Percentiles rank a stretch among this genome's conserved stretches.
phyloP scores from a whole-genome alignment of 352 stramenopile genomes.

The Pythium guiyangense region DNA sequence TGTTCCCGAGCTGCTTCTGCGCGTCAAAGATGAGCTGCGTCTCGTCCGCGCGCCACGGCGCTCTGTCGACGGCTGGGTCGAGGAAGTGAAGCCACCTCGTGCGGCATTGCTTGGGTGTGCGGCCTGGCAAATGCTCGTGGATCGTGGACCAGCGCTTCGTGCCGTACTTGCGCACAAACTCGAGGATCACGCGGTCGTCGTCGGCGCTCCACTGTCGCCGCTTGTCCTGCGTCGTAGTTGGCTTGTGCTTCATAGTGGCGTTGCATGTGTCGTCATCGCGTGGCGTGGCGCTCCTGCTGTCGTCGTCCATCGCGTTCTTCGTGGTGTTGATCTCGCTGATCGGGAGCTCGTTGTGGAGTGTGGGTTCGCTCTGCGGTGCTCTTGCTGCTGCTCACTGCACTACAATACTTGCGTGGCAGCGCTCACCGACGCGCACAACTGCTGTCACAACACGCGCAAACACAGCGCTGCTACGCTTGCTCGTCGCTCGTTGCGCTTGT shows the following conservation, averaged over 20 bases:
- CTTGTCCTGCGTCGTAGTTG: slow-evolving; percentile 19
- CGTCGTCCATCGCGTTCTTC: background rate
- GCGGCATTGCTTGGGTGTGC: slow-evolving; percentile 96
- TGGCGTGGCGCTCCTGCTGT: background rate
- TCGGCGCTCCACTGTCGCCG: slow-evolving; percentile 55
- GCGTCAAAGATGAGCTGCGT: slow-evolving; percentile 79
- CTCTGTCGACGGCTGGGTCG: slow-evolving; percentile 91
- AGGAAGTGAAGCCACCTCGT: slow-evolving; percentile 95
- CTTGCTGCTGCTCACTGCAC: background rate
- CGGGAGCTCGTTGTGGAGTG: too few species aligned
- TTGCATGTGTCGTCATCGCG: background rate
- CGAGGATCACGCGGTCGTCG: slow-evolving; percentile 64
- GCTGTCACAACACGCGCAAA: too few species aligned
- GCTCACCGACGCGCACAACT: too few species aligned
- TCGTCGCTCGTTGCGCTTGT: too few species aligned
- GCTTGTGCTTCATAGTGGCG: background rate
- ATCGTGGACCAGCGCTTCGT: slow-evolving; percentile 93
- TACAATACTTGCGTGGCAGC: too few species aligned
- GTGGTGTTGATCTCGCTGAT: background rate
- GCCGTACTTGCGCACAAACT: slow-evolving; percentile 67
- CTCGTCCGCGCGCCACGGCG: slow-evolving; percentile 90
- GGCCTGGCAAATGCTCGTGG: slow-evolving; percentile 85
- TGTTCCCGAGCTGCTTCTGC: slow-evolving; percentile 87
- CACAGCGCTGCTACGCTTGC: too few species aligned
- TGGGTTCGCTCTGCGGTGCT: too few species aligned